Evolutionary conservation across 345 rosid species (phyloP).

Genomic region (Populus alba): DNA sequence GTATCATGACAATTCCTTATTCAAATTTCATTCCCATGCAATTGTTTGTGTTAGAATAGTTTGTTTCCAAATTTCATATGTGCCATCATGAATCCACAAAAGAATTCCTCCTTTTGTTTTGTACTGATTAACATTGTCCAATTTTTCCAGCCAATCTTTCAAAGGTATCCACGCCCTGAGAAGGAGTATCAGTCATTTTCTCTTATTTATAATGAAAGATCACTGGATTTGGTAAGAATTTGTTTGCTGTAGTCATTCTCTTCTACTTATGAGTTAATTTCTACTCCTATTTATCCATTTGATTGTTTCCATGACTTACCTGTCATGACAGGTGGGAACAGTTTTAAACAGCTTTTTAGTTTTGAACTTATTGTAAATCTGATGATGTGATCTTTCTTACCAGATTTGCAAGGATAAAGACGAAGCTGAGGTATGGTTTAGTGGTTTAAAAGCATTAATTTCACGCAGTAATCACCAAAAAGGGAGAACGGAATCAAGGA

Average conservation of each 20-base stretch:
- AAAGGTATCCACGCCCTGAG: constrained; percentile 97
- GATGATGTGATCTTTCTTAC: constrained; percentile 8
- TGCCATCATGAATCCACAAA: not conserved
- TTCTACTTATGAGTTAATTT: constrained; percentile 1
- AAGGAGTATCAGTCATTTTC: constrained; percentile 99
- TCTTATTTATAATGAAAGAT: constrained; percentile 88
- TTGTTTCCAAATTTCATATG: constrained; percentile 2
- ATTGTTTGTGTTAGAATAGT: not conserved
- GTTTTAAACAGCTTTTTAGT: not conserved
- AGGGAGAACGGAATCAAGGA: constrained; percentile 69
- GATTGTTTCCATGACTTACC: constrained; percentile 14
- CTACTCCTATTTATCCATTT: not conserved
- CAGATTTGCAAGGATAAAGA: constrained; percentile 86
- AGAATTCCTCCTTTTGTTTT: not conserved
- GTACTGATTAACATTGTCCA: constrained; percentile 26
- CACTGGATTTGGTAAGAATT: constrained; percentile 81
- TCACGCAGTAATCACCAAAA: constrained; percentile 56
- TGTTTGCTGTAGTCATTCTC: not conserved
- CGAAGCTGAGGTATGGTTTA: constrained; percentile 84
- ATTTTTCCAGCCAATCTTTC: constrained; percentile 82
- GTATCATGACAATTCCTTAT: constrained; percentile 1
- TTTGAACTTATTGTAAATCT: constrained; percentile 10
- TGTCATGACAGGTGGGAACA: not conserved
- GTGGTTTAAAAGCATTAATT: constrained; percentile 74
- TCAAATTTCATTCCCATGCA: constrained; percentile 1